These are phyloP conservation scores for Diaporthe sp. DNA, from an alignment of 2,329 filamentous ascomycete species.

Conservation along the genomic window DNA sequence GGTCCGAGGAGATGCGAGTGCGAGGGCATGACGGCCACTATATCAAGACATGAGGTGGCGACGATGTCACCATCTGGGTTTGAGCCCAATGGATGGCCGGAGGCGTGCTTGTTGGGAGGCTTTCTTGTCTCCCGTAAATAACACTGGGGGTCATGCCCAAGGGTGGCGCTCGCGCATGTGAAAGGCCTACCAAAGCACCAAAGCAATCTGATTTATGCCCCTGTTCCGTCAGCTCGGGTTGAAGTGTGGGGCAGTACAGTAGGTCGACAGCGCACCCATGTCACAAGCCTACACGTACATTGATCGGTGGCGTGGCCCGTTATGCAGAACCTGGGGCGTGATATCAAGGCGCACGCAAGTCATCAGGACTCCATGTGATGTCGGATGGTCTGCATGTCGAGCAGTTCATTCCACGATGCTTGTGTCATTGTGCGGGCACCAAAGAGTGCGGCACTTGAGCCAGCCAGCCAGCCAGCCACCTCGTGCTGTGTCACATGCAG, in stretches of 20 bases:
- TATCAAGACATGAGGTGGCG: conserved; percentile 11
- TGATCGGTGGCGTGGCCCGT: conserved; percentile 6
- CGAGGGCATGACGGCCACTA: background rate
- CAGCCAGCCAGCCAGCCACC: background rate
- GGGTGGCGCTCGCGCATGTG: conserved; percentile 10
- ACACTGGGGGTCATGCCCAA: background rate
- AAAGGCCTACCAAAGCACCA: background rate
- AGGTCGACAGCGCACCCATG: conserved; percentile 23
- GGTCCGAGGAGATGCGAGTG: conserved; percentile 6
- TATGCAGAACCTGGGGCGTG: background rate
- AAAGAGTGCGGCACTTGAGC: background rate
- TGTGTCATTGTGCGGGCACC: background rate
- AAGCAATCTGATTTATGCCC: conserved; percentile 4
- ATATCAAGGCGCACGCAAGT: conserved; percentile 1
- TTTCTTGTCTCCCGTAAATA: background rate
- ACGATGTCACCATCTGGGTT: conserved; percentile 23
- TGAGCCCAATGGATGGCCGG: background rate
- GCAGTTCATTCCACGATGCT: background rate
- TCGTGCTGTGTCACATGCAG: conserved; percentile 10
- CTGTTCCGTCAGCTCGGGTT: conserved; percentile 31
- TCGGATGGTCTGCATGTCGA: background rate
- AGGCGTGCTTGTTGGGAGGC: conserved; percentile 1
- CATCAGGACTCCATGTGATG: background rate
- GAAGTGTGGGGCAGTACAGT: conserved; percentile 12
- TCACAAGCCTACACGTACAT: background rate